Base-by-base conservation (phyloP, 108 stramenopile species). In the Pseudonitzschia multiseries region DNA sequence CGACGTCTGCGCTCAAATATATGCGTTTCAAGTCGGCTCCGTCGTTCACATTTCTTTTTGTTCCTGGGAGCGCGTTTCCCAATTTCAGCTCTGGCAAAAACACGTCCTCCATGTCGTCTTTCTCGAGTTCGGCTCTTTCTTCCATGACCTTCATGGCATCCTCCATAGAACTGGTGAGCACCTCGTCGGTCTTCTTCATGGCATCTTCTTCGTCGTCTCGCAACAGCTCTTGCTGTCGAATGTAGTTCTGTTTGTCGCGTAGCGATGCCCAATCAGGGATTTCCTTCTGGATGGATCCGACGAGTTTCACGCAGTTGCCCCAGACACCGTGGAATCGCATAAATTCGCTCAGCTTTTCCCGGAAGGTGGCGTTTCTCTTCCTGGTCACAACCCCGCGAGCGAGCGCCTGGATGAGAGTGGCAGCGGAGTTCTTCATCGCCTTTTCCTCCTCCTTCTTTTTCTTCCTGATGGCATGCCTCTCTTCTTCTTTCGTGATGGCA, bases 1-100 rank as follows among this genome's bases (percentile, higher is more conserved):
- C 27, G 17, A 87, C 84, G 65, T 83, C 71, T 21, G 68, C 63
- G 26, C 74, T 76, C 22, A 75, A n/a, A 36, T 71, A 51, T 27
- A 75, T 75, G 41, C 20, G 70, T 57, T 21, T 40, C 18, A 70
- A 12, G 48, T 53, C 1, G 31, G 28, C 10, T 28, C n/a, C 24
- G 14, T 59, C n/a, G 3, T 13, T 27, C 21, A 5, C 24, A 43
- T 0, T 42, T 2, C 9, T 26, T 51, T 51, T 32, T 9, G 18
- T 27, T 21, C 44, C 65, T 6, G 20, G 8, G 4, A 32, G 41
- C 24, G n/a, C 10, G 43, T 0, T 68, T 4, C 0, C 27, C 27
- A 6, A 8, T 51, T 50, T 50, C 68, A 21, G 18, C 1, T 48
- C 20, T 20, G 42, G 57, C 29, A 59, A 59, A 59, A 2, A 21